Conservation (phyloP, 345 rosid genomes). For the Eucalyptus regnans region DNA sequence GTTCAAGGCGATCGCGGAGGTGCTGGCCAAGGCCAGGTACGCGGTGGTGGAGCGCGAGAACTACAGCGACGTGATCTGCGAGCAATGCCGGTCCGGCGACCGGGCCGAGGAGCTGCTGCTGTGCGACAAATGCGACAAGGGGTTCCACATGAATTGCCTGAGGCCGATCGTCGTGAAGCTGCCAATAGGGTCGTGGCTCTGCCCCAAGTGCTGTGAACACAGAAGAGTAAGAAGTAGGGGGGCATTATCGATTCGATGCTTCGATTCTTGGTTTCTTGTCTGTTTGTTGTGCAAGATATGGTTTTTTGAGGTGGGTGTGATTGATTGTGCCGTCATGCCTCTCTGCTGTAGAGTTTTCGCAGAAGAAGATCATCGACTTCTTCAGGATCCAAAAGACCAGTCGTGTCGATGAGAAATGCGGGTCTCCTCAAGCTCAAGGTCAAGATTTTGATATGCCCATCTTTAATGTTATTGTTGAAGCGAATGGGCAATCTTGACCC, state of each 20-base stretch:
- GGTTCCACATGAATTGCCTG: conserved; percentile 87
- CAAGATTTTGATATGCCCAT: not conserved
- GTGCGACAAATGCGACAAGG: conserved; percentile 80
- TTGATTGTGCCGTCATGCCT: not conserved
- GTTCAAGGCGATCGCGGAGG: conserved; percentile 38
- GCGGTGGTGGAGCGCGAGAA: conserved; percentile 29
- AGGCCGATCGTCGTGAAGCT: conserved; percentile 75
- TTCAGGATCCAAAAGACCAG: conserved; percentile 54
- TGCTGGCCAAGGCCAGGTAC: conserved; percentile 33
- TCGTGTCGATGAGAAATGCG: conserved; percentile 9
- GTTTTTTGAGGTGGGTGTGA: not conserved
- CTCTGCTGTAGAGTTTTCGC: conserved; percentile 48
- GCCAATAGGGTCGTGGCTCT: conserved; percentile 78
- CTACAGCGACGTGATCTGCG: conserved; percentile 41
- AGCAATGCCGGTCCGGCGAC: conserved; percentile 70
- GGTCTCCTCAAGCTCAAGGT: conserved; percentile 36
- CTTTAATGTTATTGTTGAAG: not conserved
- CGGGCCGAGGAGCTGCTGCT: conserved; percentile 57
- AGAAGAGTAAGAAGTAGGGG: conserved; percentile 80
- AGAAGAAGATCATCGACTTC: conserved; percentile 74
- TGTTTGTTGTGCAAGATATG: not conserved
- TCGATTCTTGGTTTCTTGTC: not conserved
- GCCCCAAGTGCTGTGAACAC: conserved; percentile 56
- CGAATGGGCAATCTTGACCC: not conserved
- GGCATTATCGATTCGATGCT: not conserved